Evolutionary conservation across 352 stramenopile species (phyloP), one percentile per base, ranked within the genome.

Genomic region (Phytophthora fragariaefolia): DNA sequence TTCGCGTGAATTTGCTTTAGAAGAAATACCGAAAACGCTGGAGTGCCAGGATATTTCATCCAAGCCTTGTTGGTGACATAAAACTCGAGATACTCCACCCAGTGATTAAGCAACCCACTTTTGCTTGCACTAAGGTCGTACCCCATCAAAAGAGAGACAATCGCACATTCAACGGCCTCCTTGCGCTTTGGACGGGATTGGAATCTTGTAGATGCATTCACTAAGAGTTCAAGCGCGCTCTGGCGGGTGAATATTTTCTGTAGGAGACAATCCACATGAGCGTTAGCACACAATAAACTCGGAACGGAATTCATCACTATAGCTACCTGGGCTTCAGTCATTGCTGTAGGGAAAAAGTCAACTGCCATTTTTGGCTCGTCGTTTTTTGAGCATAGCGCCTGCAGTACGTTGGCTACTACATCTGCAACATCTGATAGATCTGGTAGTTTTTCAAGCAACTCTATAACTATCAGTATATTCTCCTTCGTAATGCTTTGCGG

Each of bases 281-380:
- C 18, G 26, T 58, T 23, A 58, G 40, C 48, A 47, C 28, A 12
- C 17, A 49, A 27, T 24, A 32, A 4, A 12, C 27, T 28, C 1
- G 18, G 22, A 28, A 50, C 10, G 28, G 4, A 42, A 42, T 42
- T 3, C 34, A 20, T n/a, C n/a, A n/a, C n/a, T n/a, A n/a, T n/a
- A n/a, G n/a, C n/a, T 55, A 72, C 64, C 64, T 72, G 64, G 2
- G 27, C 28, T 55, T 61, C 22, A 48, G 64, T 72, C 64, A 72
- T 72, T 15, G 23, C 18, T 12, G 24, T 4, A 34, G 28, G 32
- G 32, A 26, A 45, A 46, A 58, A 54, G 26, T 53, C 30, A 52
- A 9, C 22, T 50, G 6, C 6, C 7, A 48, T 22, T 22, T 42
- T 52, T 12, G 10, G 22, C 12, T 57, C 6, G 26, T 53, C 15